Conservation (phyloP, 768 basidiomycete genomes). For the Mycena alexandri region DNA sequence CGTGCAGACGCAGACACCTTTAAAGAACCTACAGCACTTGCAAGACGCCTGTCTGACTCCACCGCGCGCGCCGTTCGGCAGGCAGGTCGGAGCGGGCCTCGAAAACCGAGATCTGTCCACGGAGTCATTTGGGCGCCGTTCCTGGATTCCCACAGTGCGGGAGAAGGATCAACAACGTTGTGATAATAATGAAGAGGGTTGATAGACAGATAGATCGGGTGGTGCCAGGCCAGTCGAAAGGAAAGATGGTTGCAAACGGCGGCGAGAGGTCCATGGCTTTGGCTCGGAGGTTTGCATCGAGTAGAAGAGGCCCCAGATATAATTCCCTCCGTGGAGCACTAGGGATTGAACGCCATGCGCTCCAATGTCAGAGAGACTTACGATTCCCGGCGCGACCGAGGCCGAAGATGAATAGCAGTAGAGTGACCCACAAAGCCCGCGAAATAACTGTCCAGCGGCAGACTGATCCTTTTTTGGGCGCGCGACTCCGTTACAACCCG, state of each 20-base stretch:
- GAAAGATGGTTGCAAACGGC: conserved; percentile 21
- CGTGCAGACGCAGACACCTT: no score
- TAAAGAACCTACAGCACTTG: no score
- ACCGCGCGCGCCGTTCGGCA: conserved; percentile 1
- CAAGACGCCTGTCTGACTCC: no score
- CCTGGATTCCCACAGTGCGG: conserved; percentile 1
- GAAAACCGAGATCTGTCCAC: conserved; percentile 11
- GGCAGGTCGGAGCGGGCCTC: neutral
- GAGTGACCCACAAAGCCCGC: neutral
- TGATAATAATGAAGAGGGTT: conserved; percentile 4
- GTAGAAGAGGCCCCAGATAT: neutral
- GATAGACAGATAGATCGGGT: neutral
- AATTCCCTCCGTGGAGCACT: neutral
- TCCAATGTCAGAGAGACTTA: conserved; percentile 1
- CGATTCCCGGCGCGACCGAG: neutral
- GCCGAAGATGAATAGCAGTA: neutral
- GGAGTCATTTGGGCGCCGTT: conserved; percentile 16
- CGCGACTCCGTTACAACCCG: no score
- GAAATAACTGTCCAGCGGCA: neutral
- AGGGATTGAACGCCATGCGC: no score
- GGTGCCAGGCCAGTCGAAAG: neutral
- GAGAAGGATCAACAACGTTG: conserved; percentile 18
- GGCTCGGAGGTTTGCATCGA: no score
- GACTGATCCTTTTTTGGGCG: no score
- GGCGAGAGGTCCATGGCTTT: neutral